Evolutionary conservation across 495 filamentous ascomycete genomes (phyloP).

Genomic region (Penicillium atrosanguineum): DNA sequence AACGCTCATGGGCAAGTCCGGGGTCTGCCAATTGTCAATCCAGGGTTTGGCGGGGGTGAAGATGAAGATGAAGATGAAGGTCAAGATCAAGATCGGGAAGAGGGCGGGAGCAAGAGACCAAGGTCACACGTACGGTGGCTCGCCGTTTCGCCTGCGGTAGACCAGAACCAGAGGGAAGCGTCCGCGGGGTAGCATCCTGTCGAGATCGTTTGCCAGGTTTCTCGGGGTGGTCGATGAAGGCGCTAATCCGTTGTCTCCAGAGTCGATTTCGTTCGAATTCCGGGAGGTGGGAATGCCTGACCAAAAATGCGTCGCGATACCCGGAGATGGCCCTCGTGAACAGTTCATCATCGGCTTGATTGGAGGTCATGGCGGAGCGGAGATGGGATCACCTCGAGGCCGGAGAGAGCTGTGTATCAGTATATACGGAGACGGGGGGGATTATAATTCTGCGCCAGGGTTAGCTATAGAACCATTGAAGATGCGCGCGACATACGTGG

Average conservation of each 20-base stretch:
- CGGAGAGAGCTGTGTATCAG: conserved; percentile 27
- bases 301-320: conserved; percentile 47
- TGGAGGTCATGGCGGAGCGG: conserved; percentile 35
- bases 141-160: conserved; percentile 46
- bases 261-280: conserved; percentile 44
- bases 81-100: conserved; percentile 17
- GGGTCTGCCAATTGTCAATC: conserved; percentile 51
- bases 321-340: conserved; percentile 46
- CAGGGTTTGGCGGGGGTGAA: conserved; percentile 30
- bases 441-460: neutral
- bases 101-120: conserved; percentile 43
- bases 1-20: conserved; percentile 38
- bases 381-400: neutral
- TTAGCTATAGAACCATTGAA: neutral
- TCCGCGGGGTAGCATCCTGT: conserved; percentile 45
- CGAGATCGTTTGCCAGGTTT: conserved; percentile 45
- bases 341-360: conserved; percentile 42
- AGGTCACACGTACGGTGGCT: conserved; percentile 51
- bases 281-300: conserved; percentile 43
- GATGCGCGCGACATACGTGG: neutral
- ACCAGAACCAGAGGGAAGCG: conserved; percentile 40
- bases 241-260: conserved; percentile 42
- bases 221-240: conserved; percentile 32
- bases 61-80: conserved; percentile 24
- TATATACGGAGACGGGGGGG: conserved; percentile 8